Conservation (phyloP, 441 rosid species). For the Eutrema salsugineum region DNA sequence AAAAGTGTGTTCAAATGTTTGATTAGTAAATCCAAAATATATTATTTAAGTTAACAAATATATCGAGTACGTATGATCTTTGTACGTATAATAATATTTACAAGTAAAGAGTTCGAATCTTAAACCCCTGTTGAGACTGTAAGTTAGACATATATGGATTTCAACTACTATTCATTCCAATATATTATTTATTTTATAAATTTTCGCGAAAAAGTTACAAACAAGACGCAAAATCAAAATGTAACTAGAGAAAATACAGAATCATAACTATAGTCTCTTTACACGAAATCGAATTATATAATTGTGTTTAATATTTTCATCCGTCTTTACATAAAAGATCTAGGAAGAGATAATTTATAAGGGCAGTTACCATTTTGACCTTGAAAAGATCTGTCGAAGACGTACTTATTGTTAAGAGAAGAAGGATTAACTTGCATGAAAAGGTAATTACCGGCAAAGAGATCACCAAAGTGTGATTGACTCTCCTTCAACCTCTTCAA, state of each 20-base stretch:
- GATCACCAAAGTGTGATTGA: conserved; percentile 71
- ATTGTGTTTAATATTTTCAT: neutral
- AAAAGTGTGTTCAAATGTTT: neutral
- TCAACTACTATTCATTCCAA: neutral
- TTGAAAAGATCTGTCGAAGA: conserved; percentile 31
- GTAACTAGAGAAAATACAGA: neutral
- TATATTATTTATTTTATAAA: neutral
- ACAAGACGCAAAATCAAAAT: neutral
- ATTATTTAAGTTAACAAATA: too few relatives aligned
- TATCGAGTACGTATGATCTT: neutral
- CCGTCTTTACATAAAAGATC: conserved; percentile 15
- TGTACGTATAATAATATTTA: neutral
- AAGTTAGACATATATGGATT: neutral
- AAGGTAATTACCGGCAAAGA: conserved; percentile 86
- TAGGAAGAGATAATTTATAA: conserved; percentile 32
- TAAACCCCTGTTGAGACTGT: neutral
- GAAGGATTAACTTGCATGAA: conserved; percentile 84
- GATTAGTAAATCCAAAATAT: neutral
- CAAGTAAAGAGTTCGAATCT: neutral
- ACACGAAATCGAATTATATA: neutral
- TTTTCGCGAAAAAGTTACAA: neutral
- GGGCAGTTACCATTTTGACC: conserved; percentile 6
- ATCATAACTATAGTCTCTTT: neutral
- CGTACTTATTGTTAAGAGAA: conserved; percentile 35
- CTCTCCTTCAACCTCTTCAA: conserved; percentile 72